phyloP scores from a whole-genome alignment of 2,329 filamentous ascomycete genomes.

The Aspergillus pseudoglaucus region DNA sequence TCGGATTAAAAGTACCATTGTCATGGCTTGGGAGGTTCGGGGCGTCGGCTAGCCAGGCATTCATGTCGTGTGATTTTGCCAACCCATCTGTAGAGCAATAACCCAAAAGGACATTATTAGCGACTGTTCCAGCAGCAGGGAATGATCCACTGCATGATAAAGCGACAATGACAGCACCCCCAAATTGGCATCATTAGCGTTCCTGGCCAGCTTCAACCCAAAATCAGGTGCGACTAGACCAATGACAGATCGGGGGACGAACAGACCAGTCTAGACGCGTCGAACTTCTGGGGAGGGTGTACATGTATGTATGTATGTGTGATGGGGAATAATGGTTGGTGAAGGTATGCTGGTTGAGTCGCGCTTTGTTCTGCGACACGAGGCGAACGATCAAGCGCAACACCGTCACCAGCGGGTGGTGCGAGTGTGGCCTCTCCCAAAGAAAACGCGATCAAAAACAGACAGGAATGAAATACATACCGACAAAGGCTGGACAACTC shows the following conservation, averaged over 20 bases:
- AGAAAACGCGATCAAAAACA: slow-evolving; percentile 6
- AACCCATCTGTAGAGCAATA: slow-evolving; percentile 38
- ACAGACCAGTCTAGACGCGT: slow-evolving; percentile 20
- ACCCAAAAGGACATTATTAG: background rate
- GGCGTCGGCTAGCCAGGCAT: slow-evolving; percentile 46
- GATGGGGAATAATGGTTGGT: slow-evolving; percentile 1
- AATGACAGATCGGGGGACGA: slow-evolving; percentile 1
- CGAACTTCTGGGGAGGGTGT: slow-evolving; percentile 4
- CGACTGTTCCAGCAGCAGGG: background rate
- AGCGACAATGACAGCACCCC: background rate
- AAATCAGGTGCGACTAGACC: background rate
- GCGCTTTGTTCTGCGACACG: slow-evolving; percentile 21
- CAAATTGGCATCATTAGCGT: background rate
- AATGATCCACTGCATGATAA: background rate
- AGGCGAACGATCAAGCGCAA: slow-evolving; percentile 11
- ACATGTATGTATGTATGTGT: slow-evolving; percentile 1
- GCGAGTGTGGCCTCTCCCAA: slow-evolving; percentile 1
- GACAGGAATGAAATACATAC: slow-evolving; percentile 27
- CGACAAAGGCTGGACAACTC: slow-evolving; percentile 36
- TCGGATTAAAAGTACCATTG: slow-evolving; percentile 43
- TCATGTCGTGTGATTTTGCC: slow-evolving; percentile 43
- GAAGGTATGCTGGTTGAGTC: slow-evolving; percentile 7
- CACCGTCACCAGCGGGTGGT: slow-evolving; percentile 9
- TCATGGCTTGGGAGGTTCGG: slow-evolving; percentile 43
- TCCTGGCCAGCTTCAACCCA: background rate